Evolutionary conservation across 2,329 filamentous ascomycete species (phyloP).

Genomic region (Pyrenophora graminea): DNA sequence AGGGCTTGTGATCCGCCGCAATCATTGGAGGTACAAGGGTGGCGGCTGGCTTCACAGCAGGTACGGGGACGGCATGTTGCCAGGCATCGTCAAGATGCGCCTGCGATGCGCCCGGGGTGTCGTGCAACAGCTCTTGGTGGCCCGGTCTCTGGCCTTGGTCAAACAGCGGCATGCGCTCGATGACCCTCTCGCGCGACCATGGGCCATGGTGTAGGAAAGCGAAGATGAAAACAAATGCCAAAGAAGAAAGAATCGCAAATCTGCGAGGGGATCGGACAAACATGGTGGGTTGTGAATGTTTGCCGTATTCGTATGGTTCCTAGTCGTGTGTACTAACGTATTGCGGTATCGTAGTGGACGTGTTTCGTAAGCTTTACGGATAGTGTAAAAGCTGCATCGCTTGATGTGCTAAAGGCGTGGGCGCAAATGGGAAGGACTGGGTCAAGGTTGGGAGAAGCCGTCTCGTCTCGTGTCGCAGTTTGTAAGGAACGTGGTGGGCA

Average conservation of each 20-base stretch:
- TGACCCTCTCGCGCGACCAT: slow-evolving; percentile 30
- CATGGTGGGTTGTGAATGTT: slow-evolving; percentile 28
- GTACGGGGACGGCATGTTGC: slow-evolving; percentile 24
- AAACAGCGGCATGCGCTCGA: slow-evolving; percentile 34
- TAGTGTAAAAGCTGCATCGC: slow-evolving; percentile 23
- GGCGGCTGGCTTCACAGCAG: slow-evolving; percentile 8
- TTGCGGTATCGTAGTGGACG: slow-evolving; percentile 21
- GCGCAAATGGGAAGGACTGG: slow-evolving; percentile 6
- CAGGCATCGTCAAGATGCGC: slow-evolving; percentile 27
- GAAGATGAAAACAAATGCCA: slow-evolving; percentile 41
- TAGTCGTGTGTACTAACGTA: slow-evolving; percentile 22
- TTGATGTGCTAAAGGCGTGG: slow-evolving; percentile 6
- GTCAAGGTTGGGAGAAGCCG: slow-evolving; percentile 6
- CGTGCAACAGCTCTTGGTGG: slow-evolving; percentile 18
- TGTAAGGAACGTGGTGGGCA: slow-evolving; percentile 12
- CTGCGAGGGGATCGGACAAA: slow-evolving; percentile 45
- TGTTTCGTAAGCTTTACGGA: slow-evolving; percentile 20
- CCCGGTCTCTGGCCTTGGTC: slow-evolving; percentile 12
- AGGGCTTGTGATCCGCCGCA: background rate
- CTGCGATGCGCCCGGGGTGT: slow-evolving; percentile 15
- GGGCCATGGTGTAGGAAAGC: slow-evolving; percentile 36
- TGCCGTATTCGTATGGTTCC: slow-evolving; percentile 25
- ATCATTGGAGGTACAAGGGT: slow-evolving; percentile 6
- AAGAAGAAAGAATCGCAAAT: slow-evolving; percentile 43
- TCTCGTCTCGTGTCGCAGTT: background rate